These are phyloP conservation scores for Bryum argenteum DNA, from an alignment of 225 moss, liverwort and hornwort genomes.

Conservation along the genomic window DNA sequence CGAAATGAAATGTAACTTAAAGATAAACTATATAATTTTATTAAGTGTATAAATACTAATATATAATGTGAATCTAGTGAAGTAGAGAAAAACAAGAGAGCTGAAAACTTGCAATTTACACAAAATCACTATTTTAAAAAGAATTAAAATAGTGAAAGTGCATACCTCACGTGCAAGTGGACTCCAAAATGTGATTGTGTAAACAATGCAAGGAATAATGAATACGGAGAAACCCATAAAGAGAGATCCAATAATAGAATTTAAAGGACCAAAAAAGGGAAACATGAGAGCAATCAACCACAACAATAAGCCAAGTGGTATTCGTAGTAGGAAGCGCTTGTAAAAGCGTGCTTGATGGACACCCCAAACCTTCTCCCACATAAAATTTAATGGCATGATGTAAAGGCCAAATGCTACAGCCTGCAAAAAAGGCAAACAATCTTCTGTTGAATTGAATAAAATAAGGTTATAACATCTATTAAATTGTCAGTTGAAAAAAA, in stretches of 20 bases:
- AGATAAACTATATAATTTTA: no score
- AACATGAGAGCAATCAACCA: slow-evolving; percentile 63
- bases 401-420: slow-evolving; percentile 60
- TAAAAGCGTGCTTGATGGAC: slow-evolving; percentile 44
- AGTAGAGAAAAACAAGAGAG: background rate
- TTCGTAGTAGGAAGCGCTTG: slow-evolving; percentile 26
- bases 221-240: slow-evolving; percentile 64
- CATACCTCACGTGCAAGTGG: slow-evolving; percentile 50
- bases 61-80: no score
- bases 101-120: background rate
- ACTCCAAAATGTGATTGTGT: slow-evolving; percentile 56
- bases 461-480: background rate
- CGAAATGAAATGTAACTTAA: no score
- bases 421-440: slow-evolving; percentile 12
- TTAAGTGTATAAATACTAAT: no score
- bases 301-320: slow-evolving; percentile 42
- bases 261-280: slow-evolving; percentile 63
- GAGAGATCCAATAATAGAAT: slow-evolving; percentile 55
- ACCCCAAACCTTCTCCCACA: slow-evolving; percentile 56
- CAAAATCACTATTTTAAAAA: background rate
- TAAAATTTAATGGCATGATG: slow-evolving; percentile 60
- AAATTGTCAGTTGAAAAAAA: no score
- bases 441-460: background rate
- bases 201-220: slow-evolving; percentile 55
- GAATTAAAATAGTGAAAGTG: background rate